Conservation (phyloP, 768 basidiomycete species). For the Plicaturopsis crispa region DNA sequence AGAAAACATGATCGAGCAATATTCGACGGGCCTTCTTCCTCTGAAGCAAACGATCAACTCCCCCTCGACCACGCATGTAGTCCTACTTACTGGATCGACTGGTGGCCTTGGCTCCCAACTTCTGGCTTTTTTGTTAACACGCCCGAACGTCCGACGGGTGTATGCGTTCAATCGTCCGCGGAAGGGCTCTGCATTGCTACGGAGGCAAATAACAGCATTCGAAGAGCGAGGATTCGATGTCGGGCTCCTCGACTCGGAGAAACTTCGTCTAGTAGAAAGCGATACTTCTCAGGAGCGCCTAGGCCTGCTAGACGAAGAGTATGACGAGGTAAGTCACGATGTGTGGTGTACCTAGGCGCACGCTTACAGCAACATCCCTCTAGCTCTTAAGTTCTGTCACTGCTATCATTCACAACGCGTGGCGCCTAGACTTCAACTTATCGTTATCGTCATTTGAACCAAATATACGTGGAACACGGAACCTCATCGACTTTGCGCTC, state of each 20-base stretch:
- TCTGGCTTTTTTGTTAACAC: conserved; percentile 19
- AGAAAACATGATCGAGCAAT: conserved; percentile 29
- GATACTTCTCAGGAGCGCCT: conserved; percentile 15
- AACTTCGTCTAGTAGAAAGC: conserved; percentile 21
- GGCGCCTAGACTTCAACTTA: conserved; percentile 19
- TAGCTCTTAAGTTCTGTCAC: conserved; percentile 24
- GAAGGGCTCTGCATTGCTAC: conserved; percentile 5
- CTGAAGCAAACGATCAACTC: no score
- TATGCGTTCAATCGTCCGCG: conserved; percentile 26
- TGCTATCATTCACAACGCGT: conserved; percentile 31
- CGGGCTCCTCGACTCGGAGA: conserved; percentile 13
- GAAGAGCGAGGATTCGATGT: conserved; percentile 19
- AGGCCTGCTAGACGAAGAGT: conserved; percentile 14
- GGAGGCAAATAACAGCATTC: conserved; percentile 17
- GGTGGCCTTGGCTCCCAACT: conserved; percentile 32
- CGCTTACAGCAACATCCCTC: no score
- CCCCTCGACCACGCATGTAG: conserved; percentile 10
- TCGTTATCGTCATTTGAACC: conserved; percentile 14
- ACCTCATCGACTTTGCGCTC: conserved; percentile 16
- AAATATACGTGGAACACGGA: conserved; percentile 12
- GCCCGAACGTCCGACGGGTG: conserved; percentile 15
- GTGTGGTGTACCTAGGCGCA: no score
- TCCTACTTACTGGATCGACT: conserved; percentile 35
- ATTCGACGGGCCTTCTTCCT: conserved; percentile 16
- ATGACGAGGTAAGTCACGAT: conserved; percentile 13